Conservation (phyloP, 306 rosid species). For the Gleditsia sinensis region DNA sequence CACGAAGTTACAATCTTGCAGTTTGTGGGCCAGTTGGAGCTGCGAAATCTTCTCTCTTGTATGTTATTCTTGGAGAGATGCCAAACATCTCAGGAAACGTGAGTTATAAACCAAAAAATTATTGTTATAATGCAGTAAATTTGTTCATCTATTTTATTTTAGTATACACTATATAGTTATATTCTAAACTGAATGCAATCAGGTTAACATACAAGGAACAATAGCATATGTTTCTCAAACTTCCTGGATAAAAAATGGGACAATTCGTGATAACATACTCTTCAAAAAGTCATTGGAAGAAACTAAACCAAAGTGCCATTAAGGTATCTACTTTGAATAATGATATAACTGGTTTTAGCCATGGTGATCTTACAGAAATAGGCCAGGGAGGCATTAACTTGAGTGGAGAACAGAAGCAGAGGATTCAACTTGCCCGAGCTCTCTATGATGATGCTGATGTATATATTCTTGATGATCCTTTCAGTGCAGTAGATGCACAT, state of each 20-base stretch:
- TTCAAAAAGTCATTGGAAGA: slow-evolving; percentile 51
- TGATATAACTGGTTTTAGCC: slow-evolving; percentile 44
- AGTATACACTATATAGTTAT: too few species aligned
- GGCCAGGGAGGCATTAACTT: slow-evolving; percentile 67
- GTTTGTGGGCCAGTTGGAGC: slow-evolving; percentile 62
- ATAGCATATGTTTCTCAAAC: slow-evolving; percentile 59
- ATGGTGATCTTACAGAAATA: slow-evolving; percentile 63
- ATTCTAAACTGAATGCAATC: too few species aligned
- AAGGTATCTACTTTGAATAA: slow-evolving; percentile 52
- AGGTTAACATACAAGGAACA: slow-evolving; percentile 52
- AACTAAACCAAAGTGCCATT: slow-evolving; percentile 41
- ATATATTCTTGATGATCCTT: slow-evolving; percentile 62
- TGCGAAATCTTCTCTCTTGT: slow-evolving; percentile 53
- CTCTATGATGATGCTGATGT: slow-evolving; percentile 56
- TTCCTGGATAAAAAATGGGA: slow-evolving; percentile 66
- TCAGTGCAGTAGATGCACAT: slow-evolving; percentile 67
- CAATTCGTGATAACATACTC: slow-evolving; percentile 58
- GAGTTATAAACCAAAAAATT: too few species aligned
- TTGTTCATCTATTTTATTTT: background rate
- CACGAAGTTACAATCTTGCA: slow-evolving; percentile 50
- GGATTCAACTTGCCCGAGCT: slow-evolving; percentile 64
- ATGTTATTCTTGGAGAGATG: slow-evolving; percentile 54
- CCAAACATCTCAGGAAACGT: slow-evolving; percentile 55
- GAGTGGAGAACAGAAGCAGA: slow-evolving; percentile 68
- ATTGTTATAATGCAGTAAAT: too few species aligned